Base-by-base conservation (phyloP, 1,139 yeast species). In the Taiozyma sp. region DNA sequence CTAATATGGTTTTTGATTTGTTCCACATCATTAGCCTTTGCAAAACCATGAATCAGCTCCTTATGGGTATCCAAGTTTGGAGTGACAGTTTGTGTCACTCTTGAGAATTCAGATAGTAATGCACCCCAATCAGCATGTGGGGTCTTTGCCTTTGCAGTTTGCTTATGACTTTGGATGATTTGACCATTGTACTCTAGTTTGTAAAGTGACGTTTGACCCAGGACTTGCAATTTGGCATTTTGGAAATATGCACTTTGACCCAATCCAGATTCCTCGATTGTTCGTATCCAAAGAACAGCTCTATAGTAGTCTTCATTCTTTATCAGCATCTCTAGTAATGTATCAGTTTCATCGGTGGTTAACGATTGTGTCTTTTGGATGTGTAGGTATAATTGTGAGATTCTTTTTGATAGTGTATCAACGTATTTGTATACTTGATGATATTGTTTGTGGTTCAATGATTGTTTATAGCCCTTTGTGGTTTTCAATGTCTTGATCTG, bases 51-150 rank as follows among this genome's bases (percentile, higher is more conserved):
- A 11, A 59, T 47, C 19, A 58, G 42, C 13, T 55, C 56, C 43
- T 46, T 57, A 43, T 59, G 60, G 3, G 60, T 51, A 6, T 51
- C 41, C 26, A 58, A 16, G 40, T 58, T 56, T 24, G 60, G 57
- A 2, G 45, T 32, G 45, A 51, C 51, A 1, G 45, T 10, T 4
- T 32, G 35, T 16, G 32, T 13, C 14, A 14, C 24, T 22, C 42
- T 26, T 5, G 53, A 45, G 8, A 48, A 45, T 13, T 45, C 35
- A n/a, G 46, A 40, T 9, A 50, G n/a, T 14, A 52, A 26, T 3
- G 43, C 16, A 9, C 21, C 47, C 50, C 50, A 50, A 7, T 40
- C 29, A n/a, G 10, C 28, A 24, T 24, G 13, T 6, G 43, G 28
- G 2, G 29, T 24, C 14, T 40, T 40, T 13, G 43, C 11, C 29